Base-by-base conservation (phyloP, 1,139 yeast species). In the Pichia sp. region DNA sequence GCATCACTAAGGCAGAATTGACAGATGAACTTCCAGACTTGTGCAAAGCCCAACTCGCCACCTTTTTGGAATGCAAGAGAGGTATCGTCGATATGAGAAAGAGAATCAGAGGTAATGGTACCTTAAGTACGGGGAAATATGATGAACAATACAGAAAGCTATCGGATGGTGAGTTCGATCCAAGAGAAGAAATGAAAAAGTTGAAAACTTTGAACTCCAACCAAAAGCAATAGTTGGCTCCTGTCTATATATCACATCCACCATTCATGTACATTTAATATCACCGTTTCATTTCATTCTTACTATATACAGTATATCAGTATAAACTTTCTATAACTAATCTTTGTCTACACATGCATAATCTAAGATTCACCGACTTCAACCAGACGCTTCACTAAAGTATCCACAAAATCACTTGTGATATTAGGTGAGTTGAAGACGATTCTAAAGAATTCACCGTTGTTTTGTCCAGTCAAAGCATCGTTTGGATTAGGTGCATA, bases 41-140 rank as follows among this genome's bases (percentile, higher is more conserved):
- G 45, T 93, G 99, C 61, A 76, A 83, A 43, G 90, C 94, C 28
- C 89, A 88, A 58, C 79, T 91, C 71, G 76, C 81, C 57, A 86
- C 96, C 12, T 93, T 88, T 62, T 72, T 90, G 75, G 96, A 91
- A 53, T 93, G 98, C 69, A 86, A 84, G 53, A 76, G 81, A 59
- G 96, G 96, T 15, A 79, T 81, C 60, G 83, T 87, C 50, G 96
- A 90, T 61, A 89, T 89, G 95, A 70, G 93, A 6, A 91, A 90
- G 65, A 77, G 99, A 57, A 87, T 93, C 72, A 76, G 88, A 62
- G 99, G 99, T 9, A 93, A 93, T 61, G 99, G 95, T 0, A 91
- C 98, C 0, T 68, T 88, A 42, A 88, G 96, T 10, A 87, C 96
- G 2, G 99, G 99, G 0, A 85, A 83, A 62, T 91, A 85, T 66